Base-by-base conservation (phyloP, 2,329 filamentous ascomycete species). In the Sporothrix phasma region DNA sequence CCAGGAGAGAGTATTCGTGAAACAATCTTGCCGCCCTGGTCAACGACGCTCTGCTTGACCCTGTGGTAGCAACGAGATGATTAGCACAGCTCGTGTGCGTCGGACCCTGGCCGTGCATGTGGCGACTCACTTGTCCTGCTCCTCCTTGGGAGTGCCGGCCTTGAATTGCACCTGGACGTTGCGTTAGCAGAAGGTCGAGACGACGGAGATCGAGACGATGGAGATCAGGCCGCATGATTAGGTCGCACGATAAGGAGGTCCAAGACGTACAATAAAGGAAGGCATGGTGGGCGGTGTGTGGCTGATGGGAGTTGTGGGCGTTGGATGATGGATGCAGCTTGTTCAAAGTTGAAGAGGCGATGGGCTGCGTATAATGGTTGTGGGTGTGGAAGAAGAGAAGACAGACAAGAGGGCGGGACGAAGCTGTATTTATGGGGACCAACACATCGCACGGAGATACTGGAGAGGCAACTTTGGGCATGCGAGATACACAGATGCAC, bases 1-100 rank as follows among this genome's bases (percentile, higher is more conserved):
- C 95, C 82, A 96, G 92, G 71, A 96, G 77, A 66, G 78, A 87
- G 81, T 90, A 96, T 75, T 94, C 89, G 70, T 94, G 86, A 63
- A 79, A 84, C n/a, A 78, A 97, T 94, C 76, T 84, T 85, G 74
- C 92, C 93, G 73, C 93, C 93, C 74, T 93, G 85, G 47, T 88
- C 82, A 66, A 74, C 78, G 70, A 87, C 89, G 65, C 87, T 78
- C 74, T 92, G 78, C 85, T 96, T 96, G 66, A 89, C 88, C 61
- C 89, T 92, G 71, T 92, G 71, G 47, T 17, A 17, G 17, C 17
- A 41, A 19, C 8, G 10, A 7, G 10, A 15, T 0, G 34, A 46
- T 60, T 24, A 64, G 62, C 37, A 3, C 24, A 1, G 17, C 1
- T 17, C 8, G 8, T 22, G 10, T 11, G 17, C 17, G 3, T 26